Evolutionary conservation across 257 asterid genomes (phyloP).

Genomic region (Lithospermum erythrorhizon): DNA sequence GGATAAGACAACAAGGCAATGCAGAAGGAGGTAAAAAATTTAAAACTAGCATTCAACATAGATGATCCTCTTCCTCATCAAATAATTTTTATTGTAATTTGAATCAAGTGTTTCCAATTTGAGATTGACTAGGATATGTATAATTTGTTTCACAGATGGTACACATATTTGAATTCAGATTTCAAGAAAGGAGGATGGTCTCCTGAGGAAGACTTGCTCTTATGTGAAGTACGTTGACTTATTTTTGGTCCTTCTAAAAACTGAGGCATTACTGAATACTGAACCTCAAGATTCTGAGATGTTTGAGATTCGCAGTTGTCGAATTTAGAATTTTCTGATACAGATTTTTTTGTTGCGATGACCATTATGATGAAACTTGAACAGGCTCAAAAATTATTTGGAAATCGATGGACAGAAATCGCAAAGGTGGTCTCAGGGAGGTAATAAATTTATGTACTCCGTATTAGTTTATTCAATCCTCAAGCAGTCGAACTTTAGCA

Average conservation of each 20-base stretch:
- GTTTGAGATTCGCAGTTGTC: background rate
- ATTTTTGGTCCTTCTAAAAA: conserved; percentile 7
- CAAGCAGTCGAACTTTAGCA: background rate
- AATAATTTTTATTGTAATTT: conserved; percentile 8
- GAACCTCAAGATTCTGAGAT: no score
- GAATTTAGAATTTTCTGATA: no score
- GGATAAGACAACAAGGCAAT: conserved; percentile 98
- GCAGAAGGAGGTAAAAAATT: conserved; percentile 77
- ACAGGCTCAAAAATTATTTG: conserved; percentile 93
- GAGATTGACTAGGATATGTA: conserved; percentile 14
- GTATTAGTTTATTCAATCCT: background rate
- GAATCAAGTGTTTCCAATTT: background rate
- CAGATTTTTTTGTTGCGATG: no score
- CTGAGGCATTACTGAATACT: background rate
- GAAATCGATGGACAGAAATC: conserved; percentile 98
- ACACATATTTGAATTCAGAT: conserved; percentile 95
- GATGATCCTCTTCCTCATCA: background rate
- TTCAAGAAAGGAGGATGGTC: conserved; percentile 99
- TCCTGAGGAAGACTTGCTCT: conserved; percentile 93
- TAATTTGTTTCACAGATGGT: conserved; percentile 58
- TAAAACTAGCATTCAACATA: conserved; percentile 8
- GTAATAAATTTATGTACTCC: conserved; percentile 30
- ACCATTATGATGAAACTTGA: conserved; percentile 13
- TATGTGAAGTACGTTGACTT: conserved; percentile 63
- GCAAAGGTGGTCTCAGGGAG: conserved; percentile 99